Evolutionary conservation across 768 basidiomycete genomes (phyloP).

Genomic region (Termitomyces sp.): DNA sequence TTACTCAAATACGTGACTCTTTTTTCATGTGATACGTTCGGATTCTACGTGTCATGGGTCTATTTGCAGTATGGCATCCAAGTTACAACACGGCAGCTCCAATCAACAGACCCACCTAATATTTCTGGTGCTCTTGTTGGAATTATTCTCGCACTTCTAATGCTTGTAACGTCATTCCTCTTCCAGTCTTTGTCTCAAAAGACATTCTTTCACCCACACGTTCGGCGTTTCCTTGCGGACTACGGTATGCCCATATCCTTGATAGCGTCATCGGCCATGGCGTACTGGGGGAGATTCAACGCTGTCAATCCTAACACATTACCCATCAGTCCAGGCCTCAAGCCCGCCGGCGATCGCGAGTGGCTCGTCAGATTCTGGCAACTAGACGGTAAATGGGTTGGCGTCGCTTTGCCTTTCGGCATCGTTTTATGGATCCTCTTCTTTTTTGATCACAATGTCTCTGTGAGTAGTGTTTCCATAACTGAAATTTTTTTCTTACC

Average conservation of each 20-base stretch:
- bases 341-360: conserved; percentile 60
- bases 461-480: conserved; percentile 35
- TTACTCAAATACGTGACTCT: conserved; percentile 84
- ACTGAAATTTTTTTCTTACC: background rate
- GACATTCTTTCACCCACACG: conserved; percentile 64
- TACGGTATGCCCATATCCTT: conserved; percentile 92
- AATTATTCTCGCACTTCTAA: conserved; percentile 71
- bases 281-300: conserved; percentile 83
- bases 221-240: conserved; percentile 73
- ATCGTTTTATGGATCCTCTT: conserved; percentile 86
- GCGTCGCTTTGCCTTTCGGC: conserved; percentile 86
- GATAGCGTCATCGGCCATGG: conserved; percentile 67
- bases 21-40: conserved; percentile 90
- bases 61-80: conserved; percentile 89
- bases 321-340: conserved; percentile 64
- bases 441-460: conserved; percentile 95
- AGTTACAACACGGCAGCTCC: conserved; percentile 71
- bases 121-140: conserved; percentile 51
- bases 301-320: conserved; percentile 55
- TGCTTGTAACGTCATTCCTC: conserved; percentile 70
- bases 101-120: conserved; percentile 23
- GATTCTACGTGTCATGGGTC: conserved; percentile 89
- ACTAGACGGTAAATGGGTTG: conserved; percentile 84
- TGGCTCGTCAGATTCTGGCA: conserved; percentile 93
- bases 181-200: conserved; percentile 64